These are phyloP conservation scores for Ramularia endophylla DNA, from an alignment of 2,329 filamentous ascomycete species.

Conservation along the genomic window DNA sequence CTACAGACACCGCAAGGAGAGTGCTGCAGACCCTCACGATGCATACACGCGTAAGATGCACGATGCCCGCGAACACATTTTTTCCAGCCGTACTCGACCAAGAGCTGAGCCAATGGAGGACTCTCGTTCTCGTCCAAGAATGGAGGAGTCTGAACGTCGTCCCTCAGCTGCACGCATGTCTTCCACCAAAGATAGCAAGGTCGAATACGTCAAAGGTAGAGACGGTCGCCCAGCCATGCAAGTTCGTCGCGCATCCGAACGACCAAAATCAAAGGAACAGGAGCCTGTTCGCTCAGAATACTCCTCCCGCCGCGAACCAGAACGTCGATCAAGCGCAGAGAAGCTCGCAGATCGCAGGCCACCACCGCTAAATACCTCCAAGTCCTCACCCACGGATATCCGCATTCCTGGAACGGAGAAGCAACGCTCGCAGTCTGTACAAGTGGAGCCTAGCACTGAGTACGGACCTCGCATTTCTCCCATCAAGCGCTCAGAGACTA, in stretches of 20 bases:
- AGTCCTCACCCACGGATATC: conserved; percentile 28
- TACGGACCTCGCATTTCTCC: conserved; percentile 29
- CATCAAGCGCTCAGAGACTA: conserved; percentile 39
- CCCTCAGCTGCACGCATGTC: conserved; percentile 23
- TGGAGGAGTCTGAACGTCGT: conserved; percentile 18
- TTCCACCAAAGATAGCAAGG: conserved; percentile 24
- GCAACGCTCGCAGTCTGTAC: conserved; percentile 25
- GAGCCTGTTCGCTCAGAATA: conserved; percentile 17
- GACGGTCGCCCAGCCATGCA: conserved; percentile 20
- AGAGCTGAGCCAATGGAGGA: conserved; percentile 11
- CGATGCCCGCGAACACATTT: conserved; percentile 27
- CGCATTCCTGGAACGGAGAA: conserved; percentile 21
- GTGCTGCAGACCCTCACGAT: conserved; percentile 20
- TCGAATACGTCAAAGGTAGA: conserved; percentile 22
- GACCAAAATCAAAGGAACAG: conserved; percentile 15
- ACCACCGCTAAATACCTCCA: conserved; percentile 35
- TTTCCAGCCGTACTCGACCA: conserved; percentile 13
- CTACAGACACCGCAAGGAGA: conserved; percentile 20
- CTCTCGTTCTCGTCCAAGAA: conserved; percentile 10
- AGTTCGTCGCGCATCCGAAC: conserved; percentile 23
- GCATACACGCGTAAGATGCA: conserved; percentile 23
- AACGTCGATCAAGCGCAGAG: conserved; percentile 23
- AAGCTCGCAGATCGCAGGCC: conserved; percentile 15
- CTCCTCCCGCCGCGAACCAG: conserved; percentile 17
- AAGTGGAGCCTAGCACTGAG: conserved; percentile 17